phyloP scores from a whole-genome alignment of 1,284 basidiomycete species.

The Moesziomyces sp. region DNA sequence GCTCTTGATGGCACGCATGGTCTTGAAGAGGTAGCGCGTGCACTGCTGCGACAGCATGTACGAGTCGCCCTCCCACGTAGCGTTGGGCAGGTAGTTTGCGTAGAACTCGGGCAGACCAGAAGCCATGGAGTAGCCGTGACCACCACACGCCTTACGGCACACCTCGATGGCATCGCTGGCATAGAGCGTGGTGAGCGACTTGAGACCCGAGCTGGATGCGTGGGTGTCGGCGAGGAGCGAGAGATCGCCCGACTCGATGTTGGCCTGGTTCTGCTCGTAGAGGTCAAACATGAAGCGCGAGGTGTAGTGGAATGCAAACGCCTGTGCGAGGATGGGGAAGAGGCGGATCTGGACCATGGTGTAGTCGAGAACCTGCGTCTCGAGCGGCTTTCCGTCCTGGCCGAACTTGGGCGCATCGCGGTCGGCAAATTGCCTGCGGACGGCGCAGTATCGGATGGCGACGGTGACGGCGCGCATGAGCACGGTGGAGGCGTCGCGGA shows the following conservation, averaged over 20 bases:
- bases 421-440: conserved; percentile 69
- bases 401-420: conserved; percentile 67
- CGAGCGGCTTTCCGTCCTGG: conserved; percentile 64
- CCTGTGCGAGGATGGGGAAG: conserved; percentile 69
- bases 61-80: conserved; percentile 68
- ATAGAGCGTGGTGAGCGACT: conserved; percentile 67
- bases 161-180: conserved; percentile 68
- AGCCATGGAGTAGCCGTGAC: conserved; percentile 68
- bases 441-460: conserved; percentile 68
- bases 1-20: conserved; percentile 60
- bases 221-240: conserved; percentile 68
- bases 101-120: conserved; percentile 62
- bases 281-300: conserved; percentile 67
- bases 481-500: conserved; percentile 64
- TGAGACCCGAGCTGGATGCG: conserved; percentile 67
- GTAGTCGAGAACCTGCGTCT: conserved; percentile 69
- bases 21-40: conserved; percentile 68
- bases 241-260: conserved; percentile 67
- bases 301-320: conserved; percentile 69
- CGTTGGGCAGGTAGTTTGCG: conserved; percentile 59
- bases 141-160: conserved; percentile 68
- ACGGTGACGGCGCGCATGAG: conserved; percentile 68
- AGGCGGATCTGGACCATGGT: conserved; percentile 68
- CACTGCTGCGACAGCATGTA: conserved; percentile 69
- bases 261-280: conserved; percentile 66